A percentile compares a stretch with the other conserved stretches of the same genome.
phyloP scores from a whole-genome alignment of 768 basidiomycete species.

The Coprinopsis strossmayeri region DNA sequence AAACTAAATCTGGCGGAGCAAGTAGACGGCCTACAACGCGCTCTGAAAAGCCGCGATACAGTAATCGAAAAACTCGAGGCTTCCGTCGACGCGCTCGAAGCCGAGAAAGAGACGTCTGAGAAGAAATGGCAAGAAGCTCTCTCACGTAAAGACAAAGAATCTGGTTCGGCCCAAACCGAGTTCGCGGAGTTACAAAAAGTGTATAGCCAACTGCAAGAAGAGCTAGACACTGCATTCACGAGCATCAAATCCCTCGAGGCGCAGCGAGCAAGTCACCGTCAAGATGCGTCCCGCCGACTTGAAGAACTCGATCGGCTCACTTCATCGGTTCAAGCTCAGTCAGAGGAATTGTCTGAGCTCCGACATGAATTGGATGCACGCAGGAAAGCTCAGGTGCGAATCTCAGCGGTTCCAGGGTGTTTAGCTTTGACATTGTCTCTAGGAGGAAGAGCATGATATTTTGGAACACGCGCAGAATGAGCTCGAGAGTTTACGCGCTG shows the following conservation, averaged over 20 bases:
- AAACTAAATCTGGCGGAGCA: conserved; percentile 67
- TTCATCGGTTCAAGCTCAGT: conserved; percentile 35
- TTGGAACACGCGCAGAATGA: conserved; percentile 61
- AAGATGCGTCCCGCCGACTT: conserved; percentile 45
- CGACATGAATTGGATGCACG: conserved; percentile 47
- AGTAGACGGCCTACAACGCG: conserved; percentile 47
- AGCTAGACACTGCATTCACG: conserved; percentile 47
- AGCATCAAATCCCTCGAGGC: conserved; percentile 55
- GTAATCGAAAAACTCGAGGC: conserved; percentile 58
- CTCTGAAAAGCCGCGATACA: conserved; percentile 47
- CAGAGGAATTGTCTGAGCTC: conserved; percentile 47
- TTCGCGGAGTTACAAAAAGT: conserved; percentile 56
- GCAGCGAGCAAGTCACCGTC: conserved; percentile 55
- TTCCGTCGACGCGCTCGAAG: conserved; percentile 46
- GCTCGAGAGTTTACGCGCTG: conserved; percentile 60
- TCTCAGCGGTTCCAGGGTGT: not conserved
- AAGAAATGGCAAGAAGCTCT: conserved; percentile 39
- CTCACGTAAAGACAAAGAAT: conserved; percentile 47
- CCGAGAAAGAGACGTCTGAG: conserved; percentile 41
- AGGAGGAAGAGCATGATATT: conserved; percentile 61
- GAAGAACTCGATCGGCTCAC: conserved; percentile 55
- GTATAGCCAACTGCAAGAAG: conserved; percentile 54
- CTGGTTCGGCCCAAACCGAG: conserved; percentile 37
- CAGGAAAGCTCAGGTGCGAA: conserved; percentile 29
- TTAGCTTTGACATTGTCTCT: not conserved